Evolutionary conservation across 345 rosid genomes (phyloP).

Genomic region (Hevea brasiliensis): DNA sequence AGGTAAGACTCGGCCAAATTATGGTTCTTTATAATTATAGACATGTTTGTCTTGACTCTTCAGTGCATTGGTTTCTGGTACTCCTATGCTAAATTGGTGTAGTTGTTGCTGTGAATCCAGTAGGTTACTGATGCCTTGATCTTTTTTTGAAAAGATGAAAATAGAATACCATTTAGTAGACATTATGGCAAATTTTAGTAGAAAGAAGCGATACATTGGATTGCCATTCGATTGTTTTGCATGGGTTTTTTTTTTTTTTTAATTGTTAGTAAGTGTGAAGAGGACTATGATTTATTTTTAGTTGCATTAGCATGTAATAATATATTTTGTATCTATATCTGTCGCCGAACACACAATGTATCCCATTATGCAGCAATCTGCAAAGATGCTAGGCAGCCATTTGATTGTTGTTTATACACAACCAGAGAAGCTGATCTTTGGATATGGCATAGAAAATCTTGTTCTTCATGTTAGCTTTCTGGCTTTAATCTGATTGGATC

Average conservation of each 20-base stretch:
- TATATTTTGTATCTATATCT: background rate
- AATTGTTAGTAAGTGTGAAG: background rate
- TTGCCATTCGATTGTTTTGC: background rate
- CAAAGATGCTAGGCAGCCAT: background rate
- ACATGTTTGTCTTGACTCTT: background rate
- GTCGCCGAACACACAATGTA: background rate
- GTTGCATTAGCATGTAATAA: background rate
- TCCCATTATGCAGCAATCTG: background rate
- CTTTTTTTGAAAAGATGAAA: background rate
- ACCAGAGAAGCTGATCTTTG: background rate
- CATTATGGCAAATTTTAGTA: background rate
- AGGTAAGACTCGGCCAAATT: constrained; percentile 44
- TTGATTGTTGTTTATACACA: background rate
- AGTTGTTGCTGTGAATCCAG: background rate
- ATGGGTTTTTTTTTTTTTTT: background rate
- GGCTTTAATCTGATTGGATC: background rate
- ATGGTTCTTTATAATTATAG: background rate
- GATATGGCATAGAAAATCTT: background rate
- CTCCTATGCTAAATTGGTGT: background rate
- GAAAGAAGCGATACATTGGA: background rate
- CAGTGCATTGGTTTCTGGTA: background rate
- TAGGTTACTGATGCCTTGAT: background rate
- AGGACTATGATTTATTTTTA: background rate
- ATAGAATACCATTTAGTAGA: background rate
- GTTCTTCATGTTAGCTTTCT: background rate